These are phyloP conservation scores for Vigna radiata DNA, from an alignment of 306 rosid genomes.

Conservation along the genomic window DNA sequence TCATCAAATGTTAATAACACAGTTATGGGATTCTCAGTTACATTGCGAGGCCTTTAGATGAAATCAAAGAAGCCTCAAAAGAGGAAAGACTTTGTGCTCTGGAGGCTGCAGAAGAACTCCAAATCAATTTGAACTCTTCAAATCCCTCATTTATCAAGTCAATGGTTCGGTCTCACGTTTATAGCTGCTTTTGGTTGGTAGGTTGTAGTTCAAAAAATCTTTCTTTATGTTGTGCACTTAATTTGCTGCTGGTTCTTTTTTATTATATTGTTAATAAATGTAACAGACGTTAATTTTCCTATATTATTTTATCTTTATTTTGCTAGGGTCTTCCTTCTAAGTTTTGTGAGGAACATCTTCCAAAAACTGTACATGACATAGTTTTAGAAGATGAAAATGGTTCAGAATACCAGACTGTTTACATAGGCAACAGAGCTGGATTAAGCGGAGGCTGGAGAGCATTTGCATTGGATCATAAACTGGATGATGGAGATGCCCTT, in stretches of 20 bases:
- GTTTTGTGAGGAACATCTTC: constrained; percentile 70
- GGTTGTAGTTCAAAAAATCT: constrained; percentile 40
- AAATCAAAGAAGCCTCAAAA: constrained; percentile 61
- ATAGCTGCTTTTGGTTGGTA: constrained; percentile 95
- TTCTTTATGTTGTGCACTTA: constrained; percentile 1
- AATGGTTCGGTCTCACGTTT: constrained; percentile 87
- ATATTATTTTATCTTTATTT: constrained; percentile 8
- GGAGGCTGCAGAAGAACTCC: constrained; percentile 62
- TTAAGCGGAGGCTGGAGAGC: constrained; percentile 90
- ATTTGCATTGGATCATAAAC: constrained; percentile 79
- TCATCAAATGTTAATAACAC: constrained; percentile 31
- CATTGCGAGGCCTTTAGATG: constrained; percentile 71
- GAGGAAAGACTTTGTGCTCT: constrained; percentile 63
- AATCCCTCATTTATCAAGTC: constrained; percentile 74
- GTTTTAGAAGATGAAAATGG: constrained; percentile 74
- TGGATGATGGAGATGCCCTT: constrained; percentile 86
- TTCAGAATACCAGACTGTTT: constrained; percentile 56
- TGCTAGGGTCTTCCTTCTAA: constrained; percentile 67
- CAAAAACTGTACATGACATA: constrained; percentile 50
- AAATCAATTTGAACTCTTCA: constrained; percentile 50
- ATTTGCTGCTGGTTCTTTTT: not conserved
- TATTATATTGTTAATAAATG: constrained; percentile 9
- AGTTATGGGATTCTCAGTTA: constrained; percentile 54
- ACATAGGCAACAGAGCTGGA: constrained; percentile 64
- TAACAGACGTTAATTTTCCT: not conserved